Conservation (phyloP, 768 basidiomycete genomes). For the Candolleomyces efflorescens region DNA sequence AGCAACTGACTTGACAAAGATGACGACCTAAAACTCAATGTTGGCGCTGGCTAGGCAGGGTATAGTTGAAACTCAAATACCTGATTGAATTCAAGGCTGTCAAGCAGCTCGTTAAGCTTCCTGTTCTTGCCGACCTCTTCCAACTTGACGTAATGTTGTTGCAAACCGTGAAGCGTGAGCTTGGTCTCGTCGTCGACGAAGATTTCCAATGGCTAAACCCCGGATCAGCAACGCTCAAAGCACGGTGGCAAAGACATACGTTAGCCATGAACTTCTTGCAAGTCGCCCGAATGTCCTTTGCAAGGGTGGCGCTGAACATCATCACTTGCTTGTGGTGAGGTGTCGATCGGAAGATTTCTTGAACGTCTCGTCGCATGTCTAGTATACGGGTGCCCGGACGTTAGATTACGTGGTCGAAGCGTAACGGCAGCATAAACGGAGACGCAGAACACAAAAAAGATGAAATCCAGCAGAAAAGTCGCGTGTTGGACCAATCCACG, state of each 20-base stretch:
- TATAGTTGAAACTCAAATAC: conserved; percentile 31
- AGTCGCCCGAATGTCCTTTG: conserved; percentile 94
- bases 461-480: conserved; percentile 11
- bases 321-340: conserved; percentile 99
- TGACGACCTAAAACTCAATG: conserved; percentile 73
- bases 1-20: conserved; percentile 98
- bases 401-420: conserved; percentile 58
- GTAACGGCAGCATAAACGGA: conserved; percentile 46
- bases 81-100: conserved; percentile 98
- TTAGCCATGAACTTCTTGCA: conserved; percentile 99
- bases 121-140: conserved; percentile 95
- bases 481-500: not conserved
- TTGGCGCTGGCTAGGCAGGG: not conserved
- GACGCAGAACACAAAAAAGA: conserved; percentile 41
- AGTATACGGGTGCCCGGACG: conserved; percentile 58
- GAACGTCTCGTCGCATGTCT: conserved; percentile 99
- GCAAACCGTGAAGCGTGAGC: conserved; percentile 93
- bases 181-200: conserved; percentile 99
- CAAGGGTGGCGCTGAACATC: conserved; percentile 99
- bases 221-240: not conserved
- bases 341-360: conserved; percentile 99
- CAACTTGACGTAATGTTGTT: conserved; percentile 97
- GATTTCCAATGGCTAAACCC: conserved; percentile 87
- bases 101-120: conserved; percentile 93
- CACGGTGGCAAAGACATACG: conserved; percentile 45